phyloP scores from a whole-genome alignment of 2,329 filamentous ascomycete species.

The Talaromyces sp. region DNA sequence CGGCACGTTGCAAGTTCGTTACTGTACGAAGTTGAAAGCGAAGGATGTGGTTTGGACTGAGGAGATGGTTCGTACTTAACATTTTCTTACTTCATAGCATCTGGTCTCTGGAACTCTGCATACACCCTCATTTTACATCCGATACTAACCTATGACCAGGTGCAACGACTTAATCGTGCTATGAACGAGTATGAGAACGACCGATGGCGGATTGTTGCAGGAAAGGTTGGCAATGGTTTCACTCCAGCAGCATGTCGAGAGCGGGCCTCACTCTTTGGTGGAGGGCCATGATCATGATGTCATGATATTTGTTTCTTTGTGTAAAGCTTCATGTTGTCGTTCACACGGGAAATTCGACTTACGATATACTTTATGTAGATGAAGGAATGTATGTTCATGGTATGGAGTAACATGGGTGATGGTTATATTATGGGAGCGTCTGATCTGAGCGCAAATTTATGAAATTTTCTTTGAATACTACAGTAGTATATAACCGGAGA shows the following conservation, averaged over 20 bases:
- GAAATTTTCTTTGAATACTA: too few species aligned
- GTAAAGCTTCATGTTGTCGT: too few species aligned
- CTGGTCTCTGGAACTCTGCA: background rate
- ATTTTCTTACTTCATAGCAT: background rate
- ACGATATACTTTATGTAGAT: background rate
- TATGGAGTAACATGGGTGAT: background rate
- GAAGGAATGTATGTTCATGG: background rate
- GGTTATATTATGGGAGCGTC: background rate
- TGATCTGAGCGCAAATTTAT: too few species aligned
- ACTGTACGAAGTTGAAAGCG: slow-evolving; percentile 92
- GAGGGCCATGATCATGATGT: slow-evolving; percentile 2
- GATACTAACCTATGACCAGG: slow-evolving; percentile 23
- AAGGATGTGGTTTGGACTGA: slow-evolving; percentile 94
- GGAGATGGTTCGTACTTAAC: slow-evolving; percentile 68
- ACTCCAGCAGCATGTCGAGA: slow-evolving; percentile 86
- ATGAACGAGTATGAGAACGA: slow-evolving; percentile 58
- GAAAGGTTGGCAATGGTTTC: slow-evolving; percentile 88
- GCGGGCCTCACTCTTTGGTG: slow-evolving; percentile 58
- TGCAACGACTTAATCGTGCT: slow-evolving; percentile 42
- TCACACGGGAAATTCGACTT: too few species aligned
- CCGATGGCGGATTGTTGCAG: slow-evolving; percentile 88
- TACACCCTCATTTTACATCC: too few species aligned
- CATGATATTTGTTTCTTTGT: too few species aligned
- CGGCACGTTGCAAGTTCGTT: slow-evolving; percentile 88
- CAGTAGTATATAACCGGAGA: too few species aligned